Evolutionary conservation across 495 filamentous ascomycete species (phyloP).

Genomic region (Neurospora sp.): DNA sequence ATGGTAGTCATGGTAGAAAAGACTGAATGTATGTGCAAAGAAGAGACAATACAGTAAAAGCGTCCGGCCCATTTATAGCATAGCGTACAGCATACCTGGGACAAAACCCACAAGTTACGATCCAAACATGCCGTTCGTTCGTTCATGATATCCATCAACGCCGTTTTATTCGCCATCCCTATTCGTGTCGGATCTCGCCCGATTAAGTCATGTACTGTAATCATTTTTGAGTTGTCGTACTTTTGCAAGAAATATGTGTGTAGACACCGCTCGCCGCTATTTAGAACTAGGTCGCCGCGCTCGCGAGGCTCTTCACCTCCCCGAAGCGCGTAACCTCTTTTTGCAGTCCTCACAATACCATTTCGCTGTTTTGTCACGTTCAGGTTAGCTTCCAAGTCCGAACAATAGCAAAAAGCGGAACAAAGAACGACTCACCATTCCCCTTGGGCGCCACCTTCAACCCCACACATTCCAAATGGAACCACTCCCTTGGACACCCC

Average conservation of each 20-base stretch:
- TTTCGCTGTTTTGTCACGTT: slow-evolving; percentile 47
- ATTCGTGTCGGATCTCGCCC: neutral
- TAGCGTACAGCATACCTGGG: neutral
- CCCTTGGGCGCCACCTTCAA: slow-evolving; percentile 73
- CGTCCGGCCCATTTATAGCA: neutral
- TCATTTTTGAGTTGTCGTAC: neutral
- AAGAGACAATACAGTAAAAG: neutral
- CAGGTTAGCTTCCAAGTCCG: neutral
- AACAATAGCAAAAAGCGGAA: neutral
- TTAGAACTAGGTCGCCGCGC: neutral
- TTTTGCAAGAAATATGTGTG: neutral
- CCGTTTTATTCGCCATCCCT: neutral
- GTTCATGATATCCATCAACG: neutral
- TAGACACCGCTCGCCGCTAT: neutral
- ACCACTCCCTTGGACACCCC: slow-evolving; percentile 84
- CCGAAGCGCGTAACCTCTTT: slow-evolving; percentile 40
- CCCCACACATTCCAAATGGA: slow-evolving; percentile 88
- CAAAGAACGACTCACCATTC: slow-evolving; percentile 53
- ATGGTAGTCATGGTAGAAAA: neutral
- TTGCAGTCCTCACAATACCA: slow-evolving; percentile 89
- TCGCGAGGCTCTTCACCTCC: neutral
- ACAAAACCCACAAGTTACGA: neutral
- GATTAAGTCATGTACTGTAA: neutral
- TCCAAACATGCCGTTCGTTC: neutral
- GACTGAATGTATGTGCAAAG: neutral